Evolutionary conservation across 306 rosid species (phyloP), one percentile per base, ranked within the genome.

Genomic region (Vicia faba): DNA sequence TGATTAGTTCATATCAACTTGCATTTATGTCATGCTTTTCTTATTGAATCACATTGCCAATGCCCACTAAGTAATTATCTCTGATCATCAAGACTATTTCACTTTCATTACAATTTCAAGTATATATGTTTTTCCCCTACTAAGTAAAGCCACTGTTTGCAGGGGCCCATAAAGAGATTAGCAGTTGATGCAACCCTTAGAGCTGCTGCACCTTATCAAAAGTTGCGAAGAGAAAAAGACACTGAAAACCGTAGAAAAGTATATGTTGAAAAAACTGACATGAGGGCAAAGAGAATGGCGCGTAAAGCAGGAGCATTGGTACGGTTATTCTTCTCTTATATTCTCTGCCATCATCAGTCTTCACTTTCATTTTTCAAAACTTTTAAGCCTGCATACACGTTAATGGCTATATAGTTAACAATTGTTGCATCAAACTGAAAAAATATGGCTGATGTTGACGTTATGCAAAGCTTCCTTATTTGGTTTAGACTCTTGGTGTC

Each of bases 281-380:
- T 92, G 93, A 83, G 98, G 74, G 96, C 96, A 25, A 92, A 92
- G 86, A 87, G 98, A 86, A 89, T 89, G 96, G 98, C 98, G 62
- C 86, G 96, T 56, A 92, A 92, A 79, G 98, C 96, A 64, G 98
- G 98, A 80, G 96, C 98, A 68, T 80, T 92, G 96, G 98, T 92
- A 86, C 61, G 60, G 49, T 48, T 49, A 25, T 48, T 39, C 63
- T 66, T 74, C 43, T 65, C 7, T 13, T 57, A 46, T 45, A 33
- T 31, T 66, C 38, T 36, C 64, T 39, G 35, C 29, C 50, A 61
- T 46, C 33, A 18, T 48, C 33, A 5, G 15, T 38, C 49, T 18
- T 23, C 69, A 28, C 74, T 39, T 39, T 35, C 39, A 2, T 28
- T 66, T 36, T 45, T 33, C 13, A 55, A 65, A 25, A 5, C 51